Base-by-base conservation (phyloP, 805 yeast species). In the Metschnikowia dekortorum region DNA sequence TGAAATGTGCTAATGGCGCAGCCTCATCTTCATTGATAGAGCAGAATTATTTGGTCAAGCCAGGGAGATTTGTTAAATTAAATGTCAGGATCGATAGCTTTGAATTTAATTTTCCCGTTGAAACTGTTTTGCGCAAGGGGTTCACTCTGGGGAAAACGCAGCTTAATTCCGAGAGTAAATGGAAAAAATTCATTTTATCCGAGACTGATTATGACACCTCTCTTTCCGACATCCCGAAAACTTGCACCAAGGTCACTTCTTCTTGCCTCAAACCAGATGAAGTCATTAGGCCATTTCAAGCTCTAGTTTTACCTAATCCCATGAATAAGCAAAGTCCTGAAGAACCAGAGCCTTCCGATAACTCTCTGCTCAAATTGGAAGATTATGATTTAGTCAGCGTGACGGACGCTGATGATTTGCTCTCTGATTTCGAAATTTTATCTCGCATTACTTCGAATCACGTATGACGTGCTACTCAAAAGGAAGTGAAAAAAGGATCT, bases 391-490 rank as follows among this genome's bases (percentile, higher is more conserved):
- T 70, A 41, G 64, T 70, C 36, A 66, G 71, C 49, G 61, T 60
- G 39, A 65, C 59, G 16, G 70, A 65, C 14, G 68, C 62, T 14
- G 59, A 52, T 34, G 63, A 59, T 28, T 51, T 57, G 38, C 65
- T 58, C 32, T 70, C 75, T 3, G 77, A 73, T 53, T 73, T 56
- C 49, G 76, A 72, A 50, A 53, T 73, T 28, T 64, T 73, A 52
- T 67, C 73, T 1, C 61, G 69, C 11, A 56, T 56, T 26, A 34
- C 22, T 30, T 39, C 45, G 33, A 11, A 13, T 16, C 41, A 35
- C n/a, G n/a, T 29, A 18, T 46, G 22, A 46, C n/a, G 18, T 29
- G 29, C 8, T 29, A 8, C 10, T 16, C 26, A 10, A 39, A 32
- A 18, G 16, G 18, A 13, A 22, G 8, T 9, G 10, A 32, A 31